phyloP scores from a whole-genome alignment of 2,329 filamentous ascomycete species.

The Coleophoma crateriformis region DNA sequence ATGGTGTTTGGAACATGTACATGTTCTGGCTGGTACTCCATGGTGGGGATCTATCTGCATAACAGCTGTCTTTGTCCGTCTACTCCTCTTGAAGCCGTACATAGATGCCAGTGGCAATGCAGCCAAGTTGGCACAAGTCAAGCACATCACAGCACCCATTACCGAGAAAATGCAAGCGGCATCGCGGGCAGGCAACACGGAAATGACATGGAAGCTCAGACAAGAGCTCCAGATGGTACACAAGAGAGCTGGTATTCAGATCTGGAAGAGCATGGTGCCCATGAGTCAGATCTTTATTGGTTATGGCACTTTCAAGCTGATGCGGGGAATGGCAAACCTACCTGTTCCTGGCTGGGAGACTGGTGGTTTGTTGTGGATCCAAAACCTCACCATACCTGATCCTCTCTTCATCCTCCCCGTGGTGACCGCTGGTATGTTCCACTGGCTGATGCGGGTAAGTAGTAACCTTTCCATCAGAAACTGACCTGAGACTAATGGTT shows the following conservation, averaged over 20 bases:
- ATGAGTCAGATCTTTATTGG: conserved; percentile 65
- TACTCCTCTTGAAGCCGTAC: conserved; percentile 60
- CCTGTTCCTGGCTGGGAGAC: conserved; percentile 75
- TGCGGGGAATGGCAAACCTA: conserved; percentile 67
- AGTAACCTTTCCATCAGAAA: no score
- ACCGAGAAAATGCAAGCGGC: conserved; percentile 43
- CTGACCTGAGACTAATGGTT: not conserved
- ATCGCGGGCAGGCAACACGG: conserved; percentile 35
- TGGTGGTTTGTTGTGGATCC: conserved; percentile 72
- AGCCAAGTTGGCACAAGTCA: conserved; percentile 57
- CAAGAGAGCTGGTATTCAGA: conserved; percentile 47
- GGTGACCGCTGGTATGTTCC: conserved; percentile 51
- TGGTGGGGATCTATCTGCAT: conserved; percentile 76
- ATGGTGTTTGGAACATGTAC: conserved; percentile 74
- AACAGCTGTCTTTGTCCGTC: conserved; percentile 60
- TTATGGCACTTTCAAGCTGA: conserved; percentile 73
- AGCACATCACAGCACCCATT: conserved; percentile 50
- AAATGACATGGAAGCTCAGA: conserved; percentile 38
- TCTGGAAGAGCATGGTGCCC: conserved; percentile 45
- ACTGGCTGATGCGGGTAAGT: conserved; percentile 25
- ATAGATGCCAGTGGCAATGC: conserved; percentile 54
- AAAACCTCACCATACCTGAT: conserved; percentile 70
- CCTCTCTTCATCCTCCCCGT: conserved; percentile 73
- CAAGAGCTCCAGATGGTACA: conserved; percentile 45
- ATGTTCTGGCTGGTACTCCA: conserved; percentile 67